These are phyloP conservation scores for Drosera capensis DNA, from an alignment of 148 eudicot species.

Conservation along the genomic window DNA sequence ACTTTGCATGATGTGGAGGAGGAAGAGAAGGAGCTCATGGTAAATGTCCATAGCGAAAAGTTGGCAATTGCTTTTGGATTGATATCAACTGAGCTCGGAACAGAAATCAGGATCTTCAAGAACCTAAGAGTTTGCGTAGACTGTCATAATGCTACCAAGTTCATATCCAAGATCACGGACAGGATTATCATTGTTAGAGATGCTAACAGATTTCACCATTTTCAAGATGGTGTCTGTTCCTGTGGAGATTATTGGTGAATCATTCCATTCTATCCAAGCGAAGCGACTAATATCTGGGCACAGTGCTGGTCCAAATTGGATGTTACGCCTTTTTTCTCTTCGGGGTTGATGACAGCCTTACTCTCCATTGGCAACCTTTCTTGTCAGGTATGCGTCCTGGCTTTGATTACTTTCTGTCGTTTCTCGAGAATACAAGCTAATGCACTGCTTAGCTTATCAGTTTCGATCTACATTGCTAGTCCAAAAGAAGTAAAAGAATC, in stretches of 20 bases:
- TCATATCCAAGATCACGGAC: constrained; percentile 40
- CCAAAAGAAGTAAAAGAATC: too few relatives aligned
- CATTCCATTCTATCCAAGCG: background rate
- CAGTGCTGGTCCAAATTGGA: too few relatives aligned
- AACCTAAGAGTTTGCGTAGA: constrained; percentile 78
- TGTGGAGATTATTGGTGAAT: constrained; percentile 75
- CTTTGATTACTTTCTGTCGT: too few relatives aligned
- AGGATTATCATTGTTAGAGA: constrained; percentile 70
- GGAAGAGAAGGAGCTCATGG: constrained; percentile 85
- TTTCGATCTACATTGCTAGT: too few relatives aligned
- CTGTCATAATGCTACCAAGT: constrained; percentile 72
- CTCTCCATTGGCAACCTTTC: too few relatives aligned
- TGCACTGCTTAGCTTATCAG: too few relatives aligned
- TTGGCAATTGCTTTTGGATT: constrained; percentile 77
- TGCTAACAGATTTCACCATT: constrained; percentile 84
- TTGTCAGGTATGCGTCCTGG: too few relatives aligned
- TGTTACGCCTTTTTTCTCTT: too few relatives aligned
- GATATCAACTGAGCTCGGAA: constrained; percentile 45
- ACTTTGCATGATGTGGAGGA: constrained; percentile 82
- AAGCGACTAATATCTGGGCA: too few relatives aligned
- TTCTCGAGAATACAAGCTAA: too few relatives aligned
- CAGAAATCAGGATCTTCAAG: constrained; percentile 66
- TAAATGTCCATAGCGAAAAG: constrained; percentile 68
- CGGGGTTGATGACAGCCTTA: too few relatives aligned
- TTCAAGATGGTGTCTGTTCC: constrained; percentile 56